Evolutionary conservation across 2,329 filamentous ascomycete genomes (phyloP).

Genomic region (Penicillium sp.): DNA sequence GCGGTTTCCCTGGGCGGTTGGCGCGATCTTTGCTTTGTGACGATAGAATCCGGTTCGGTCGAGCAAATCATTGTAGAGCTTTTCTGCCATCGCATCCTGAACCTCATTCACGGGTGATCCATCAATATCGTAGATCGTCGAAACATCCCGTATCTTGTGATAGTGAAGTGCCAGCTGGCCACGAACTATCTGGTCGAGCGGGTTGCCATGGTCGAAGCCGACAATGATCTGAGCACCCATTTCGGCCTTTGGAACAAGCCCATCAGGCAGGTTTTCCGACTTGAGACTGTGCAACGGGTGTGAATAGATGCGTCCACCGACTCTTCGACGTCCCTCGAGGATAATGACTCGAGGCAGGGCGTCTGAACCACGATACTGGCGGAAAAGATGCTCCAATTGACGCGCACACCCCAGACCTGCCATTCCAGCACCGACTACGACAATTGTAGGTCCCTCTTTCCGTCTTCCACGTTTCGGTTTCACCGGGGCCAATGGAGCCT

Average conservation of each 20-base stretch:
- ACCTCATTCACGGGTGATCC: slow-evolving; percentile 60
- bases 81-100: slow-evolving; percentile 75
- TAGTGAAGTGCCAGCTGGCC: slow-evolving; percentile 82
- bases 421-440: slow-evolving; percentile 88
- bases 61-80: slow-evolving; percentile 86
- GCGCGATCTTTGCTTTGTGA: slow-evolving; percentile 60
- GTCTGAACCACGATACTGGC: slow-evolving; percentile 65
- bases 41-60: slow-evolving; percentile 87
- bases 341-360: slow-evolving; percentile 63
- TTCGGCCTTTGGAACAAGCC: slow-evolving; percentile 69
- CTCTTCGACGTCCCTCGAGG: slow-evolving; percentile 74
- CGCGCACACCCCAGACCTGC: slow-evolving; percentile 84
- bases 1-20: slow-evolving; percentile 71
- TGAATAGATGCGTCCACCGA: slow-evolving; percentile 91
- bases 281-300: slow-evolving; percentile 57
- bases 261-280: slow-evolving; percentile 43
- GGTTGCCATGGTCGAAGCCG: slow-evolving; percentile 90
- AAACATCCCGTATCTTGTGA: slow-evolving; percentile 67
- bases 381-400: slow-evolving; percentile 77
- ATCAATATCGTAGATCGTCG: slow-evolving; percentile 73
- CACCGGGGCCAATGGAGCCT: slow-evolving; percentile 49
- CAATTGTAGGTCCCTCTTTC: slow-evolving; percentile 60
- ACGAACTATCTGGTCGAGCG: slow-evolving; percentile 79
- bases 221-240: slow-evolving; percentile 98
- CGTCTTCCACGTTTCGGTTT: slow-evolving; percentile 35